These are phyloP conservation scores for Ceratobasidium sp. DNA, from an alignment of 1,284 basidiomycete genomes.

Conservation along the genomic window DNA sequence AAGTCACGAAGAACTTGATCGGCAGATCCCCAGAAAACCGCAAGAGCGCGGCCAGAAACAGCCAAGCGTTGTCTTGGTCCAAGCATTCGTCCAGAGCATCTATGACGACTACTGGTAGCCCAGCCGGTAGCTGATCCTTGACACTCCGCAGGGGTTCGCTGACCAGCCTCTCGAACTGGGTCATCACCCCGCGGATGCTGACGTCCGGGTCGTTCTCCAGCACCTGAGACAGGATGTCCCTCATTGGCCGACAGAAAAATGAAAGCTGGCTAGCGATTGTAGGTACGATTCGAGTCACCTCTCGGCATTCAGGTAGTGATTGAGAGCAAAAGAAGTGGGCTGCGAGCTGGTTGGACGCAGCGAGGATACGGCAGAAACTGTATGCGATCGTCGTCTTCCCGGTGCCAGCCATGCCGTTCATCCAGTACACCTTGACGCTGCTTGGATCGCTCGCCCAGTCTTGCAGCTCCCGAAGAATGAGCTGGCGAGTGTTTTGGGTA, in stretches of 20 bases:
- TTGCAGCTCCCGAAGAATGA: background rate
- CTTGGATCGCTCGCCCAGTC: slow-evolving; percentile 7
- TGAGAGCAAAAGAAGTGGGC: slow-evolving; percentile 35
- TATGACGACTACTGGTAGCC: slow-evolving; percentile 13
- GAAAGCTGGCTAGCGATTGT: slow-evolving; percentile 34
- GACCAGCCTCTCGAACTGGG: slow-evolving; percentile 20
- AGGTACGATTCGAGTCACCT: slow-evolving; percentile 1
- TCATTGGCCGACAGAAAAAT: background rate
- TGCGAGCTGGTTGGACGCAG: background rate
- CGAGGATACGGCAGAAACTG: slow-evolving; percentile 1
- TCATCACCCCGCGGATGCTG: background rate
- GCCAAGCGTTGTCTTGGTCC: background rate
- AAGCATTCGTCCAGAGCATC: slow-evolving; percentile 44
- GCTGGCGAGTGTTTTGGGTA: slow-evolving; percentile 6
- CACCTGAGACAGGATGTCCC: background rate
- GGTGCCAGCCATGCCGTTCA: slow-evolving; percentile 24
- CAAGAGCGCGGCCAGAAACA: background rate
- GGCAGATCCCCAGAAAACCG: background rate
- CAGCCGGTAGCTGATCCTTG: background rate
- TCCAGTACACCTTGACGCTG: background rate
- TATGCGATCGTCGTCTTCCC: slow-evolving; percentile 37
- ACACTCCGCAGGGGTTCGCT: background rate
- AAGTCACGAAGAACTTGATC: slow-evolving; percentile 33
- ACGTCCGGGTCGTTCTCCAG: slow-evolving; percentile 15
- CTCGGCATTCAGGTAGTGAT: slow-evolving; percentile 3